phyloP scores from a whole-genome alignment of 345 rosid genomes.

The Euclidium syriacum region DNA sequence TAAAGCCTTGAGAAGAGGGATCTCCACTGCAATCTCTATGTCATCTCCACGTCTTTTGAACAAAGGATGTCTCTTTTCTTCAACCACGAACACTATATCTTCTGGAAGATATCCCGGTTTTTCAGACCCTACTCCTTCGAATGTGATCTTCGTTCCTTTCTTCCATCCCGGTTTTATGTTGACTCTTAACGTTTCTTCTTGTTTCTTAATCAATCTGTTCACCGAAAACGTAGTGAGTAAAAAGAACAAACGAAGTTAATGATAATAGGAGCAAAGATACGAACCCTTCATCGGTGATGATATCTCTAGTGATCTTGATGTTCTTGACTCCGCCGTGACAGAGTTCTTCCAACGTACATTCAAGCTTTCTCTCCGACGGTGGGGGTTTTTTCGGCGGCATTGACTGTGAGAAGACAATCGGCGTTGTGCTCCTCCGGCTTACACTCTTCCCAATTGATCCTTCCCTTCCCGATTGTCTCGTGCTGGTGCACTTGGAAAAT shows the following conservation, averaged over 20 bases:
- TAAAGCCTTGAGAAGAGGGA: slow-evolving; percentile 71
- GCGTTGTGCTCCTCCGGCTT: slow-evolving; percentile 46
- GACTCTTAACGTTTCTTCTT: slow-evolving; percentile 63
- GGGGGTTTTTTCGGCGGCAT: slow-evolving; percentile 52
- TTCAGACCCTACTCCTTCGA: slow-evolving; percentile 85
- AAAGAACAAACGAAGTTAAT: not conserved
- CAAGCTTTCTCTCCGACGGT: slow-evolving; percentile 52
- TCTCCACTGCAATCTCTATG: slow-evolving; percentile 61
- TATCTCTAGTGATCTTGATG: slow-evolving; percentile 51
- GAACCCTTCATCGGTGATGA: slow-evolving; percentile 57
- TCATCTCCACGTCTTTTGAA: slow-evolving; percentile 59
- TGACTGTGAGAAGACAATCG: slow-evolving; percentile 68
- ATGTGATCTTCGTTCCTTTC: slow-evolving; percentile 76
- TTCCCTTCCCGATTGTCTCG: slow-evolving; percentile 20
- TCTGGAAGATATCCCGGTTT: slow-evolving; percentile 70
- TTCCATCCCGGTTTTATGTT: slow-evolving; percentile 85
- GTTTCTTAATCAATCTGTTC: slow-evolving; percentile 47
- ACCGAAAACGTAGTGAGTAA: not conserved
- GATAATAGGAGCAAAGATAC: slow-evolving; percentile 9
- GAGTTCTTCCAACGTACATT: slow-evolving; percentile 83
- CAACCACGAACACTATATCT: slow-evolving; percentile 53
- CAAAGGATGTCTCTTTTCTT: slow-evolving; percentile 58
- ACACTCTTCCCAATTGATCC: slow-evolving; percentile 32
- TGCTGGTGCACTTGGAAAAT: too few relatives aligned
- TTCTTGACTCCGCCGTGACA: slow-evolving; percentile 57